A percentile compares a stretch with the other conserved stretches of the same genome.
Evolutionary conservation across 139 green algal genomes (phyloP).

Genomic region (Limnomonas spitsbergensis): DNA sequence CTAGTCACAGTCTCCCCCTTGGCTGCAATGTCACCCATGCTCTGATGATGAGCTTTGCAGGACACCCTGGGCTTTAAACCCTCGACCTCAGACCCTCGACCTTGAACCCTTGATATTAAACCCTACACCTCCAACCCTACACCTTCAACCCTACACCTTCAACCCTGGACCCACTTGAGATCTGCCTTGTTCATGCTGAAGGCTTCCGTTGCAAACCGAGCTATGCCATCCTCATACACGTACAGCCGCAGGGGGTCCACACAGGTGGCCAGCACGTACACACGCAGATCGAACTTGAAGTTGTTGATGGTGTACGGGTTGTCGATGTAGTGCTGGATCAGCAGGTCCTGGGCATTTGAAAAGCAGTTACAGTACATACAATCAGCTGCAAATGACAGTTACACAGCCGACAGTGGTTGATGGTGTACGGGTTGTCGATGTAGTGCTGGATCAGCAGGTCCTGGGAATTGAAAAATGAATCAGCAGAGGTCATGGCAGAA

Average conservation of each 20-base stretch:
- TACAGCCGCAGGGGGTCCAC: slow-evolving; percentile 65
- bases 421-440: slow-evolving; percentile 58
- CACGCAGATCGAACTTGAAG: slow-evolving; percentile 64
- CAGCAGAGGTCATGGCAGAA: slow-evolving; percentile 35
- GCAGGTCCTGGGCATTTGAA: too few species aligned
- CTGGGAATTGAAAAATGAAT: slow-evolving; percentile 41
- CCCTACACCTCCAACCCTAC: too few species aligned
- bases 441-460: slow-evolving; percentile 70
- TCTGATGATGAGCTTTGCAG: too few species aligned
- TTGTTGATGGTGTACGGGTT: slow-evolving; percentile 59
- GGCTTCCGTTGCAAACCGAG: slow-evolving; percentile 63
- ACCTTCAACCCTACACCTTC: too few species aligned
- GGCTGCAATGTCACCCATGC: too few species aligned
- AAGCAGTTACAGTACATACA: too few species aligned
- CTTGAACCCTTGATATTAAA: too few species aligned
- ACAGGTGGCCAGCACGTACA: slow-evolving; percentile 54
- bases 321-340: slow-evolving; percentile 73
- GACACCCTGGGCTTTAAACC: too few species aligned
- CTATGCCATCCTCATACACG: slow-evolving; percentile 63
- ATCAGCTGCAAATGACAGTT: too few species aligned
- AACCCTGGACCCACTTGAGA: slow-evolving; percentile 20
- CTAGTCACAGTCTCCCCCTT: too few species aligned
- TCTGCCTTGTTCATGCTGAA: slow-evolving; percentile 51
- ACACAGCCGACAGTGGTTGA: slow-evolving; percentile 26
- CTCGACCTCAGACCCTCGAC: too few species aligned